Conservation (phyloP, 1,284 basidiomycete species). For the Salmacisia buchloeana region DNA sequence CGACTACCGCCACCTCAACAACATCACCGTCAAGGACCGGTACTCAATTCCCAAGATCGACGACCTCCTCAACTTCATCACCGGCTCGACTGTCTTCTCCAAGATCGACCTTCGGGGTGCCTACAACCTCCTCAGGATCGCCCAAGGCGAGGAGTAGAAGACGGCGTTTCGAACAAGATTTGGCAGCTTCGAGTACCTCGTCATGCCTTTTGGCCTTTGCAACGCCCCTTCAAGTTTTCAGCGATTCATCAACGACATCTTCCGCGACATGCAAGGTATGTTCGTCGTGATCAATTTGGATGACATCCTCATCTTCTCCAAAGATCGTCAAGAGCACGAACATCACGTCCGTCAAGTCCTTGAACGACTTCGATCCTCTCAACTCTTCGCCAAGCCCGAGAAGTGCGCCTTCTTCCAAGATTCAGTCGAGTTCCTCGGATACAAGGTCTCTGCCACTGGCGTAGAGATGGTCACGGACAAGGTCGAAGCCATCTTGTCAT, state of each 20-base stretch:
- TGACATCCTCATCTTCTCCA: constrained; percentile 52
- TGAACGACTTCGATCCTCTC: neutral
- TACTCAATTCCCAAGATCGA: constrained; percentile 14
- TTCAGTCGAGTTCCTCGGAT: constrained; percentile 53
- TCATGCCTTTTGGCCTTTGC: constrained; percentile 13
- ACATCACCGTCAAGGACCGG: constrained; percentile 9
- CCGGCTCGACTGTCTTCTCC: neutral
- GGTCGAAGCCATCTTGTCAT: constrained; percentile 50
- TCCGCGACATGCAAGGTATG: constrained; percentile 35
- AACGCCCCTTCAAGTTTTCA: constrained; percentile 19
- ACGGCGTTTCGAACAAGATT: constrained; percentile 21
- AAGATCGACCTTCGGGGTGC: constrained; percentile 10
- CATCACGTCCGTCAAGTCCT: constrained; percentile 12
- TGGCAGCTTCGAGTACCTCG: constrained; percentile 12
- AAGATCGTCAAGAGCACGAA: constrained; percentile 24
- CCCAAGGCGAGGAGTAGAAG: constrained; percentile 51
- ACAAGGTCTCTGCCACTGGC: constrained; percentile 46
- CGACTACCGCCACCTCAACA: constrained; percentile 50
- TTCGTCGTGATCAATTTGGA: constrained; percentile 46
- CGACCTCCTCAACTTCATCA: constrained; percentile 9
- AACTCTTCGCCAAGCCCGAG: constrained; percentile 5
- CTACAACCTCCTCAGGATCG: constrained; percentile 48
- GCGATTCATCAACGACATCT: constrained; percentile 12
- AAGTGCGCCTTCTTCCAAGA: constrained; percentile 18
- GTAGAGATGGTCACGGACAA: constrained; percentile 54